A percentile compares a stretch with the other conserved stretches of the same genome.
phyloP scores from a whole-genome alignment of 1,284 basidiomycete genomes.

The Hemileia vastatrix region DNA sequence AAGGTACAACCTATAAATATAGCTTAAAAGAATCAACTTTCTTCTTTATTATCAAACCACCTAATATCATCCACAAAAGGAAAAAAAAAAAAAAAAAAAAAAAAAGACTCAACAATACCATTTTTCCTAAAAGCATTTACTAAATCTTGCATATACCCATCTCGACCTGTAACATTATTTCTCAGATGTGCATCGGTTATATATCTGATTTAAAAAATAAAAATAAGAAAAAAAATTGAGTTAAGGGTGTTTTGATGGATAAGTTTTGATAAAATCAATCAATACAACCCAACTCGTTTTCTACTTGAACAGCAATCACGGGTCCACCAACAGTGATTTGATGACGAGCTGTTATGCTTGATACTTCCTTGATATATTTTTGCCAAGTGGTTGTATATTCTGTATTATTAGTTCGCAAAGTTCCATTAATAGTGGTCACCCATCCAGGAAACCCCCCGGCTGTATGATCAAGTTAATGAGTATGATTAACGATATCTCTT shows the following conservation, averaged over 20 bases:
- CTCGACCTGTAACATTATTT: conserved; percentile 39
- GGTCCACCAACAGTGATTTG: conserved; percentile 52
- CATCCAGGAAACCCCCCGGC: conserved; percentile 70
- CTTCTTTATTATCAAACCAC: neutral
- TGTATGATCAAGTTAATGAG: conserved; percentile 55
- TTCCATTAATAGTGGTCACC: conserved; percentile 55
- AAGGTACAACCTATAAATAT: conserved; percentile 8
- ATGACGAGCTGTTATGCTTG: conserved; percentile 1
- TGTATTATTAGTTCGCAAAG: conserved; percentile 57
- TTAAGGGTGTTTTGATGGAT: conserved; percentile 25
- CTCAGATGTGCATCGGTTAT: conserved; percentile 27
- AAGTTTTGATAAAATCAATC: conserved; percentile 24
- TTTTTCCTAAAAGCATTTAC: conserved; percentile 53
- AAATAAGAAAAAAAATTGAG: neutral
- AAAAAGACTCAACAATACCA: conserved; percentile 54
- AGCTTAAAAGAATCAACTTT: neutral
- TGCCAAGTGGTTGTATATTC: conserved; percentile 62
- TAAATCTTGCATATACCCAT: conserved; percentile 59
- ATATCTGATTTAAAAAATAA: conserved; percentile 25
- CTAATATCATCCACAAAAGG: no score
- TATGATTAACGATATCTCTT: conserved; percentile 52
- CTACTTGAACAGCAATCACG: conserved; percentile 60
- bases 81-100: neutral
- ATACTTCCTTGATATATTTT: conserved; percentile 53
- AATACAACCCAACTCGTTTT: conserved; percentile 57